Conservation (phyloP, 495 filamentous ascomycete genomes). For the Monascus purpureus region DNA sequence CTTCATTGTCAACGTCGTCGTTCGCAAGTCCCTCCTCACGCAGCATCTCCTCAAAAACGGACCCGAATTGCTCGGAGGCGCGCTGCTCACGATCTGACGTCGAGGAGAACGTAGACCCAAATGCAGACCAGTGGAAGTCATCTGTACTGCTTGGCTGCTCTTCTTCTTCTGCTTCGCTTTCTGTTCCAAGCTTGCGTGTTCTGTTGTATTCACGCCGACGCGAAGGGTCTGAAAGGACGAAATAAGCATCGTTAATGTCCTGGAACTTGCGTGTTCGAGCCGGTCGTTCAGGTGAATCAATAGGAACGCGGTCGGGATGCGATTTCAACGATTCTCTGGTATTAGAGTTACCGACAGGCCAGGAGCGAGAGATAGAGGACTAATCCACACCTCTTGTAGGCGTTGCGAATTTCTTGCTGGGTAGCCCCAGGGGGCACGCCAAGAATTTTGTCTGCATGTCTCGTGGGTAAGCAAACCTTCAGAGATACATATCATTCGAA, state of each 20-base stretch:
- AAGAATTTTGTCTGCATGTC: slow-evolving; percentile 44
- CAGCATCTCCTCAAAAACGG: slow-evolving; percentile 96
- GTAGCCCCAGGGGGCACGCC: slow-evolving; percentile 60
- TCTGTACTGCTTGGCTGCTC: slow-evolving; percentile 39
- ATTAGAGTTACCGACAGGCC: neutral
- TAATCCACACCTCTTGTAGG: slow-evolving; percentile 69
- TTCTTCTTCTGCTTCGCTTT: slow-evolving; percentile 41
- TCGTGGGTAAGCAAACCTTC: neutral
- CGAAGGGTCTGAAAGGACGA: slow-evolving; percentile 67
- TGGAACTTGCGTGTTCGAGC: slow-evolving; percentile 83
- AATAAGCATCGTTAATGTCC: slow-evolving; percentile 95
- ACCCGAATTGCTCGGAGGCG: slow-evolving; percentile 68
- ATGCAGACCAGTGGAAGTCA: slow-evolving; percentile 47
- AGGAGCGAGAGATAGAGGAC: too few species aligned
- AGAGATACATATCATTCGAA: too few species aligned
- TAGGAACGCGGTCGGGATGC: slow-evolving; percentile 83
- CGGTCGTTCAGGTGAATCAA: slow-evolving; percentile 72
- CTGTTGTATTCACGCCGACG: slow-evolving; percentile 85
- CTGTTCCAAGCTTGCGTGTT: slow-evolving; percentile 41
- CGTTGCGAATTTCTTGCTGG: slow-evolving; percentile 77
- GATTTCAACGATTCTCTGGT: slow-evolving; percentile 78
- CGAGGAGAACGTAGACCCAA: slow-evolving; percentile 44
- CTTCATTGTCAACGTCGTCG: slow-evolving; percentile 21
- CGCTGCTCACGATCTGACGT: slow-evolving; percentile 31
- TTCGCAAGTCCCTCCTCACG: slow-evolving; percentile 79